phyloP scores from a whole-genome alignment of 345 rosid genomes.

The Dipteronia dyeriana region DNA sequence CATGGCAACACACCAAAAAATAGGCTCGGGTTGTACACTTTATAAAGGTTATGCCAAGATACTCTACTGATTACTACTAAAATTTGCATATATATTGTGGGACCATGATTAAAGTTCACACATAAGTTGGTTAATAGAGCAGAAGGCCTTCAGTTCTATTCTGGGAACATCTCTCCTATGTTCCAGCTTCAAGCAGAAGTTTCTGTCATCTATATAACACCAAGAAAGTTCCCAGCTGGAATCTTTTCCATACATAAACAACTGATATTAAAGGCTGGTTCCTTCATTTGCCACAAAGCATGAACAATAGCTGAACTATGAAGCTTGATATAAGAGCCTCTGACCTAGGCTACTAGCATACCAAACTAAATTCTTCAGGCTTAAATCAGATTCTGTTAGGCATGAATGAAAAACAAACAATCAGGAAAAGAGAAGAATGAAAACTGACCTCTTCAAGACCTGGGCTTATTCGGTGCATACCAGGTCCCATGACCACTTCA shows the following conservation, averaged over 20 bases:
- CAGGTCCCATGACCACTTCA: slow-evolving; percentile 90
- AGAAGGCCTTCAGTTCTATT: not conserved
- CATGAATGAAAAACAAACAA: not conserved
- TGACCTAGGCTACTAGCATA: not conserved
- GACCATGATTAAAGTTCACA: not conserved
- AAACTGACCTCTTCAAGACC: slow-evolving; percentile 84
- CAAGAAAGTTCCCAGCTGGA: not conserved
- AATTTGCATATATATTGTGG: not conserved
- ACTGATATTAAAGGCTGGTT: not conserved
- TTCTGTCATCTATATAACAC: not conserved
- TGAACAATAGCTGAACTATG: not conserved
- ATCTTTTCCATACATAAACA: not conserved
- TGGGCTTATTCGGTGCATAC: slow-evolving; percentile 78
- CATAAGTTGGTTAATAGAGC: not conserved
- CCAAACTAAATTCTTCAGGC: not conserved
- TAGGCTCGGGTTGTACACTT: not conserved
- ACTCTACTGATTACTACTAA: not conserved
- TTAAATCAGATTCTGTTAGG: not conserved
- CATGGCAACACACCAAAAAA: not conserved
- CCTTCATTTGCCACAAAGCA: slow-evolving; percentile 1
- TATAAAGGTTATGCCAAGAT: not conserved
- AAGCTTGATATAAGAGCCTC: not conserved
- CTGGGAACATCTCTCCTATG: not conserved
- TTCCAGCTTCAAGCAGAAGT: not conserved
- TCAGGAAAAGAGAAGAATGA: not conserved